These are phyloP conservation scores for Gentiana dahurica DNA, from an alignment of 257 asterid genomes.

Conservation along the genomic window DNA sequence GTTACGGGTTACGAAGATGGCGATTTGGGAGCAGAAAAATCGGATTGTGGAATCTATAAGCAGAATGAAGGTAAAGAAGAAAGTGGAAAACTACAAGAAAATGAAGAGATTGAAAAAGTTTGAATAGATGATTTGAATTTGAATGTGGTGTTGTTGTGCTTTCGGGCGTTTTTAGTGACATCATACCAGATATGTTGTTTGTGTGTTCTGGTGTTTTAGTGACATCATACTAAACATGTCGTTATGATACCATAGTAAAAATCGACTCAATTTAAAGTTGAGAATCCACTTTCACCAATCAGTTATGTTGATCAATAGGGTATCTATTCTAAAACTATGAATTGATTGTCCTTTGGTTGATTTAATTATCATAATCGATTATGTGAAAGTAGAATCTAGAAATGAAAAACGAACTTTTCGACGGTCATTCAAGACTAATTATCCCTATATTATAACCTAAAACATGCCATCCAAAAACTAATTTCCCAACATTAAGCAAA, in stretches of 20 bases:
- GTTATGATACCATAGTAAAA: not conserved
- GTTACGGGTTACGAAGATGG: conserved; percentile 19
- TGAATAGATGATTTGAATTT: conserved; percentile 1
- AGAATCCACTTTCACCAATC: not conserved
- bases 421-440: too few species aligned
- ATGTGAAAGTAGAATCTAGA: too few species aligned
- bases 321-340: too few species aligned
- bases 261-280: not conserved
- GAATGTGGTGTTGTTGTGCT: too few species aligned
- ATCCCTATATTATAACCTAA: too few species aligned
- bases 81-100: conserved; percentile 18
- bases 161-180: not conserved
- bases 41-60: conserved; percentile 29
- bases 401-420: too few species aligned
- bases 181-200: not conserved
- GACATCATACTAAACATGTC: not conserved
- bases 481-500: too few species aligned
- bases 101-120: conserved; percentile 51
- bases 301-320: not conserved
- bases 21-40: conserved; percentile 34
- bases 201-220: not conserved
- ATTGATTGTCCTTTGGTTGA: too few species aligned
- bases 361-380: too few species aligned
- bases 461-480: too few species aligned
- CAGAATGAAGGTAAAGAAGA: conserved; percentile 26